These are phyloP conservation scores for Xylaria curta DNA, from an alignment of 495 filamentous ascomycete species.

Conservation along the genomic window DNA sequence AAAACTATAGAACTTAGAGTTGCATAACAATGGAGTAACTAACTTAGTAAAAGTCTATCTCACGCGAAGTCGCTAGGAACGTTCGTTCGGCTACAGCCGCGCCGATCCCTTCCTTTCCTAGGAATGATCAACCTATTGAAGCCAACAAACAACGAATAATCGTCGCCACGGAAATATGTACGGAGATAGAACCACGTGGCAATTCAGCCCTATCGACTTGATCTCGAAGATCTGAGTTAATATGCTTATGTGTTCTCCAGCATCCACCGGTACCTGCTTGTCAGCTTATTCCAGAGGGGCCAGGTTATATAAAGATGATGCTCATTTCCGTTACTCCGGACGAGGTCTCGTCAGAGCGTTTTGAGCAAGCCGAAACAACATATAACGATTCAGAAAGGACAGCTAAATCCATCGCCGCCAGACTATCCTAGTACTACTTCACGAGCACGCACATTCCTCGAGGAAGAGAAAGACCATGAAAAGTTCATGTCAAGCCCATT, in stretches of 20 bases:
- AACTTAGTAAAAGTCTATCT: not conserved
- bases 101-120: constrained; percentile 9
- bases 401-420: not conserved
- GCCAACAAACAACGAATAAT: not conserved
- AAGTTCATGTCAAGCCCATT: not conserved
- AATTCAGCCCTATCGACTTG: not conserved
- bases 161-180: not conserved
- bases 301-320: not conserved
- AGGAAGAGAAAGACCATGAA: too few relatives aligned
- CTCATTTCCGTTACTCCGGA: not conserved
- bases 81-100: not conserved
- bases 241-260: not conserved
- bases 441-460: too few relatives aligned
- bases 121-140: not conserved
- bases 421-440: not conserved
- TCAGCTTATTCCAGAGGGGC: not conserved
- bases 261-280: not conserved
- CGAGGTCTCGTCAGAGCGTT: not conserved
- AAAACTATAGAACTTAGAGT: not conserved
- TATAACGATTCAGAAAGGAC: not conserved
- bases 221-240: not conserved
- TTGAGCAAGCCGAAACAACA: not conserved
- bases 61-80: not conserved
- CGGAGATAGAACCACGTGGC: constrained; percentile 7
- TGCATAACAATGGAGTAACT: not conserved